Evolutionary conservation across 2,329 filamentous ascomycete genomes (phyloP), one percentile per base, ranked within the genome.

Genomic region (Microdochium trichocladiopsis): DNA sequence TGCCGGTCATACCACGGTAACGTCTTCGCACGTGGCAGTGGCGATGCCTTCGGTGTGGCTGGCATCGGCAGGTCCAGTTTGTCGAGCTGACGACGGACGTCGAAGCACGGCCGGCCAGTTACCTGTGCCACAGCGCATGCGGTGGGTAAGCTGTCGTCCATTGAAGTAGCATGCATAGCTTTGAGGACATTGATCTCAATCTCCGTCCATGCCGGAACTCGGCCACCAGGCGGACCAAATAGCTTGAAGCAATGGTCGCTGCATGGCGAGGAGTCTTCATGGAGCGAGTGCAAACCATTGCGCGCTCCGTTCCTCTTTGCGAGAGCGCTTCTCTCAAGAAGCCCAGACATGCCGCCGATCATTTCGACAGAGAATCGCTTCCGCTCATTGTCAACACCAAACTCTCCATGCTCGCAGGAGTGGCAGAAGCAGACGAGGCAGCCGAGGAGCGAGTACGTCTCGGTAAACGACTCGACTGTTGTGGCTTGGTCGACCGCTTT

Each of bases 331-430:
- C 51, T 50, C 54, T 56, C 55, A 28, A 66, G 52, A 21, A 62
- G 53, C 22, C 62, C 63, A 14, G 63, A 63, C 14, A 72, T 55
- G 14, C 69, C 68, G 12, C 64, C 69, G n/a, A 68, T 63, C 50
- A 64, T 60, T 36, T 76, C 73, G n/a, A 82, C 68, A 2, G 77
- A 79, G 58, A 82, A 78, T 2, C 74, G 68, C 48, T 73, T 77
- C 31, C 76, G 72, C 58, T 80, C 78, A 54, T 79, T 78, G 50
- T 77, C 75, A 6, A 66, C 63, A 51, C 80, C 76, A 50, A 81
- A 82, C 51, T 82, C 79, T 47, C 80, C 80, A 56, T 84, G 80
- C 59, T 83, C 80, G 54, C 80, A 84, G 12, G 79, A 81, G 61
- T 83, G 76, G 50, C 78, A 78, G 59, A 74, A 79, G 64, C 80